Conservation (phyloP, 805 yeast genomes). For the Torulaspora delbrueckii region DNA sequence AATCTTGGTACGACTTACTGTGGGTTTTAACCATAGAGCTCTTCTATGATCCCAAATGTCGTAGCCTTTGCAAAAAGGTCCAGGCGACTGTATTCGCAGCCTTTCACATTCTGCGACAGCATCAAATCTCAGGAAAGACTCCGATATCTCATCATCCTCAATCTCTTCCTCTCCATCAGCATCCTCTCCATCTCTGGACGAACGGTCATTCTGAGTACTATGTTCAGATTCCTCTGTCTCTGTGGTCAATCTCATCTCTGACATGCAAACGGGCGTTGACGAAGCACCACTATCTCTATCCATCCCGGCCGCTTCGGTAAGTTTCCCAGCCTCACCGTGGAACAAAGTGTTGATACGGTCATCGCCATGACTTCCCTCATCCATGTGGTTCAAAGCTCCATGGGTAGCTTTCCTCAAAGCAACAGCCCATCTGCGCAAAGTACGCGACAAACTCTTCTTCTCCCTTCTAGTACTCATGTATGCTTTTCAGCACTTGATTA, state of each 20-base stretch:
- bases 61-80: constrained; percentile 49
- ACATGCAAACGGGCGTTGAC: constrained; percentile 10
- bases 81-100: constrained; percentile 32
- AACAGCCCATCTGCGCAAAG: constrained; percentile 23
- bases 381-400: constrained; percentile 22
- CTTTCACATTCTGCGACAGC: constrained; percentile 31
- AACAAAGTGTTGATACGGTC: constrained; percentile 25
- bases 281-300: constrained; percentile 18
- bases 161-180: constrained; percentile 15
- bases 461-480: not conserved
- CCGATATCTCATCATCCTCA: constrained; percentile 16
- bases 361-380: constrained; percentile 9
- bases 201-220: constrained; percentile 1
- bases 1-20: constrained; percentile 5
- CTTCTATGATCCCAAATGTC: constrained; percentile 68
- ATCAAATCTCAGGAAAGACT: constrained; percentile 32
- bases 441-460: constrained; percentile 9
- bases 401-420: constrained; percentile 21
- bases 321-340: constrained; percentile 3
- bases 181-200: not conserved
- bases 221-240: constrained; percentile 19
- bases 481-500: not conserved
- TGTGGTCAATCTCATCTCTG: constrained; percentile 27
- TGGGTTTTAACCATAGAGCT: constrained; percentile 54
- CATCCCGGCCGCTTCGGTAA: constrained; percentile 3